Conservation (phyloP, 1,139 yeast genomes). For the Pichia sp. region DNA sequence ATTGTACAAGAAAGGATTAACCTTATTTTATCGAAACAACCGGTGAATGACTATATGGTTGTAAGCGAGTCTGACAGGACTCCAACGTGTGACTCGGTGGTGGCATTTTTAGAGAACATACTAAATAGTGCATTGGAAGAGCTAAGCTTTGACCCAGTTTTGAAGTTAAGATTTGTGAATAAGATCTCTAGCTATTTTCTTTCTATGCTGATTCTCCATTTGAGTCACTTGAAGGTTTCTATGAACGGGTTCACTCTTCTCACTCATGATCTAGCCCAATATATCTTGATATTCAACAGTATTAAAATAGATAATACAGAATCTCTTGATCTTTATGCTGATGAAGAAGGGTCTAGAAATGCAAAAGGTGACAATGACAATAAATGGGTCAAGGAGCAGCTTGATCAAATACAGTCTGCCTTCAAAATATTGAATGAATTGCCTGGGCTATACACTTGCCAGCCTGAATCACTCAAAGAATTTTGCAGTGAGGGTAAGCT, state of each 20-base stretch:
- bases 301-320: conserved; percentile 36
- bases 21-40: conserved; percentile 54
- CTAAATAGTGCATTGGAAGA: conserved; percentile 18
- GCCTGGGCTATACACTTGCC: conserved; percentile 81
- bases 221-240: conserved; percentile 69
- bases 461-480: conserved; percentile 67
- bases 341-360: neutral
- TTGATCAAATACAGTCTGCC: conserved; percentile 49
- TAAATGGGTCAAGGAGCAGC: conserved; percentile 15
- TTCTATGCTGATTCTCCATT: conserved; percentile 62
- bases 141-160: conserved; percentile 21
- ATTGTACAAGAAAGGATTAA: conserved; percentile 46
- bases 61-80: conserved; percentile 54
- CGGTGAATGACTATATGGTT: conserved; percentile 51
- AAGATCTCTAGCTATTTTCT: conserved; percentile 62
- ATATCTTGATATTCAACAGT: conserved; percentile 65
- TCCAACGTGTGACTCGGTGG: conserved; percentile 61
- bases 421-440: conserved; percentile 76
- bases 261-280: conserved; percentile 80
- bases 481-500: conserved; percentile 80
- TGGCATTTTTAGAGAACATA: conserved; percentile 38
- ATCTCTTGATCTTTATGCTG: neutral
- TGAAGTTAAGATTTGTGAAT: conserved; percentile 23
- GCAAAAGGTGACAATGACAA: neutral
- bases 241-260: conserved; percentile 80